Evolutionary conservation across 768 basidiomycete genomes (phyloP), one percentile per base, ranked within the genome.

Genomic region (Tricholoma sp.): DNA sequence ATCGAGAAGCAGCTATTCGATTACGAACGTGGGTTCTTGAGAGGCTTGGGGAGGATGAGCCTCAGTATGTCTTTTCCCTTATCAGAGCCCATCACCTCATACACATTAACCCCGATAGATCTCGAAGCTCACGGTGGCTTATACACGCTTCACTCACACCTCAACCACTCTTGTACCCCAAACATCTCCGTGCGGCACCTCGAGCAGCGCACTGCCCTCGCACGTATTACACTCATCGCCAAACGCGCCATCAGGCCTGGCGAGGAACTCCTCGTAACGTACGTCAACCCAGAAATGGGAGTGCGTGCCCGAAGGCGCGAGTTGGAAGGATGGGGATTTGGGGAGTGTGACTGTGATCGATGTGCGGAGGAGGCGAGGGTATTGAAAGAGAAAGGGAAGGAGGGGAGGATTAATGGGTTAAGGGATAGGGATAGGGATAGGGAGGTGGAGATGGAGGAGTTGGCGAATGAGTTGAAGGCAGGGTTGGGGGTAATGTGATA

Each of bases 91-190:
- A 27, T 27, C 5, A 27, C 24, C 5, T 3, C 24, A 27, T 27
- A 16, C 21, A 6, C 52, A 87, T n/a, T n/a, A 87, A 92, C 64
- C 74, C 39, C 16, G 21, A 8, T 53, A 88, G 88, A 94, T 65
- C 75, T 94, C 52, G 93, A 94, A 72, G 83, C 87, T 1, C 90
- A 94, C 55, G 92, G 91, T 2, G 93, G 92, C 2, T 74, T 96
- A 9, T 96, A 94, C 71, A 81, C 79, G 19, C 79, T 94, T 4
- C 92, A 95, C 67, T 88, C 92, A 2, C 90, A 94, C 62, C 69
- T 95, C 29, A 97, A 96, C 70, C 94, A 97, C 69, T 80, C 80
- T 6, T 97, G 94, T 70, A 69, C 74, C 16, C 91, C 94, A 0
- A 95, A 92, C 69, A 63, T 86, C 50, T 88, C 90, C 16, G 84